A percentile compares a stretch with the other conserved stretches of the same genome.
These are phyloP conservation scores for Monoraphidium neglectum DNA, from an alignment of 139 green algal genomes.

Conservation along the genomic window DNA sequence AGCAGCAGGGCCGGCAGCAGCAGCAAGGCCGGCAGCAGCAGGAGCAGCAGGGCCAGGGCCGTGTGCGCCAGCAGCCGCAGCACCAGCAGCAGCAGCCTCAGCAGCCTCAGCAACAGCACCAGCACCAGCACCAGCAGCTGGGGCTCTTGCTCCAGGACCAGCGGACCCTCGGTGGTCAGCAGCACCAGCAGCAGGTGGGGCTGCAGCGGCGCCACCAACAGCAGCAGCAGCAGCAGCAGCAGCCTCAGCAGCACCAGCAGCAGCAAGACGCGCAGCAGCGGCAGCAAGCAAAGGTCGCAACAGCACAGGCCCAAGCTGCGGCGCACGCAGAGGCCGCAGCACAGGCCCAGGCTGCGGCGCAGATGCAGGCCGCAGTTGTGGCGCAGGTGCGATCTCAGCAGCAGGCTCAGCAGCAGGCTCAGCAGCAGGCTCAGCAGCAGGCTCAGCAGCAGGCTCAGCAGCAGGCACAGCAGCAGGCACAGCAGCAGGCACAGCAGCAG, in stretches of 20 bases:
- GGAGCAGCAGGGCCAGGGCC: background rate
- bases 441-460: background rate
- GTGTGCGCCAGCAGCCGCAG: too few relatives aligned
- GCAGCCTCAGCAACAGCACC: too few relatives aligned
- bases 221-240: conserved; percentile 3
- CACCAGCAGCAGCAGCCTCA: too few relatives aligned
- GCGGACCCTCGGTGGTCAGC: background rate
- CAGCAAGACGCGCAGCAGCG: too few relatives aligned
- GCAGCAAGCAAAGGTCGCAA: background rate
- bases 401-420: background rate
- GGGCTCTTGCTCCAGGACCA: background rate
- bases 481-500: conserved; percentile 9
- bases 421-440: background rate
- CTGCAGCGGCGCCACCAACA: conserved; percentile 8
- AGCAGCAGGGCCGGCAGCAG: background rate
- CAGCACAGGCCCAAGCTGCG: background rate
- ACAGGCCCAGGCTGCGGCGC: background rate
- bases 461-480: background rate
- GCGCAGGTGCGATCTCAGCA: background rate
- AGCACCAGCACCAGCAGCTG: background rate
- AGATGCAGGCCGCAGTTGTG: background rate
- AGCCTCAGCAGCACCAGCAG: background rate
- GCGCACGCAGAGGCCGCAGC: background rate
- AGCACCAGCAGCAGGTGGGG: background rate
- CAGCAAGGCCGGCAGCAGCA: background rate